Evolutionary conservation across 257 asterid species (phyloP).

Genomic region (Dorcoceras hygrometricum): DNA sequence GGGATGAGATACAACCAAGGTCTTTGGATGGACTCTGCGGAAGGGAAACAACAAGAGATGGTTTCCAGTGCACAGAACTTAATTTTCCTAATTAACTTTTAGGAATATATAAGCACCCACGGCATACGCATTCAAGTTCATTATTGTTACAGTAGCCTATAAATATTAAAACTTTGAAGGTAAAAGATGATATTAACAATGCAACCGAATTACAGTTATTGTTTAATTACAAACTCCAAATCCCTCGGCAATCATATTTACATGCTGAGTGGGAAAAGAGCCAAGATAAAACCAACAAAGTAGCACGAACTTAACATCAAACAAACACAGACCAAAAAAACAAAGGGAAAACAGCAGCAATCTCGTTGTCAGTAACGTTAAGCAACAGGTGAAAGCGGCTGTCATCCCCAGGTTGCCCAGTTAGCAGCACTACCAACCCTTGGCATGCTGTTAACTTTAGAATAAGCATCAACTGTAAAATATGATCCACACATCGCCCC

Average conservation of each 20-base stretch:
- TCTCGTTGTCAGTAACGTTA: neutral
- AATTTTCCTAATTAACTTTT: too few species aligned
- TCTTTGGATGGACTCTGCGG: too few species aligned
- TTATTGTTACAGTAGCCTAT: neutral
- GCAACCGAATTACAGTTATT: slow-evolving; percentile 18
- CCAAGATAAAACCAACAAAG: neutral
- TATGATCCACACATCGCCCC: slow-evolving; percentile 89
- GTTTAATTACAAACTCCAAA: slow-evolving; percentile 4
- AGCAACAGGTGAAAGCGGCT: slow-evolving; percentile 24
- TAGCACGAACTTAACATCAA: neutral
- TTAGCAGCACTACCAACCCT: slow-evolving; percentile 95
- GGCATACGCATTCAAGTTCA: neutral
- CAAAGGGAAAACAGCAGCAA: neutral
- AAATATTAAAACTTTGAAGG: neutral
- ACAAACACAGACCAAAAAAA: neutral
- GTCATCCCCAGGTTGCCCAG: slow-evolving; percentile 75
- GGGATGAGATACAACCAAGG: too few species aligned
- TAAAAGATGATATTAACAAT: neutral
- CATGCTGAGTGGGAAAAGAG: slow-evolving; percentile 27
- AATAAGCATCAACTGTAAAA: slow-evolving; percentile 73
- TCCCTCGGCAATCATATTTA: slow-evolving; percentile 27
- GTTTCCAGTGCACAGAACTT: too few species aligned
- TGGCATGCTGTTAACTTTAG: slow-evolving; percentile 79
- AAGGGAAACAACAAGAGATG: too few species aligned
- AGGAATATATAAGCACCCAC: too few species aligned